Percentiles rank a stretch among this genome's conserved stretches.
Evolutionary conservation across 2,329 filamentous ascomycete genomes (phyloP).

Genomic region (Ascochyta pisi): DNA sequence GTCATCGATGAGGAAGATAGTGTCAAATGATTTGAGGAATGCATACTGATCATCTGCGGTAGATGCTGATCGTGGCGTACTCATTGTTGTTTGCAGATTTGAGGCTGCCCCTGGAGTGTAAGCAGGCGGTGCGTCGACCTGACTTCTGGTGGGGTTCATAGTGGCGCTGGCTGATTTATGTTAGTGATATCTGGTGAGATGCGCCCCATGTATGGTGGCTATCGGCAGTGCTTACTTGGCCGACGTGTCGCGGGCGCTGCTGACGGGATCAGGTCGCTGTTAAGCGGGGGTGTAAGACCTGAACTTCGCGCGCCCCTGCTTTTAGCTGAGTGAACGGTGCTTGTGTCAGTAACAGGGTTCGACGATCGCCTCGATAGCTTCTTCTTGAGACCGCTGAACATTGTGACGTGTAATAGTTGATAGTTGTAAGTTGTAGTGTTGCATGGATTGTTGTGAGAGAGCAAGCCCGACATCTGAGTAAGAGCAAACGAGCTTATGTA

Average conservation of each 20-base stretch:
- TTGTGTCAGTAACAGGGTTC: constrained; percentile 19
- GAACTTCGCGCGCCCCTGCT: constrained; percentile 19
- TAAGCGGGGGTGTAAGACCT: constrained; percentile 23
- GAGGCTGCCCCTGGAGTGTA: constrained; percentile 45
- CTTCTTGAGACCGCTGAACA: constrained; percentile 37
- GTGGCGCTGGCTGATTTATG: constrained; percentile 32
- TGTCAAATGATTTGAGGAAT: constrained; percentile 83
- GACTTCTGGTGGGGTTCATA: constrained; percentile 37
- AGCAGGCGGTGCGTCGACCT: constrained; percentile 52
- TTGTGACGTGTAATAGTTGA: constrained; percentile 6
- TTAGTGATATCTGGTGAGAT: background rate
- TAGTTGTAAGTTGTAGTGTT: background rate
- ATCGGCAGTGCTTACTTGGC: constrained; percentile 42
- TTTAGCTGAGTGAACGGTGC: background rate
- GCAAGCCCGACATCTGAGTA: background rate
- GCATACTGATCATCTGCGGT: constrained; percentile 71
- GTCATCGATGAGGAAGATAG: constrained; percentile 89
- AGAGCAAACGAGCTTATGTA: constrained; percentile 14
- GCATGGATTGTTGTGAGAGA: constrained; percentile 6
- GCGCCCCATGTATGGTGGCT: background rate
- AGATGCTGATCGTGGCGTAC: constrained; percentile 3
- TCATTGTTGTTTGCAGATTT: constrained; percentile 5
- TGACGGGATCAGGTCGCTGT: constrained; percentile 28
- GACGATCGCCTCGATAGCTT: constrained; percentile 30
- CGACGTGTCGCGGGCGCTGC: constrained; percentile 46